Base-by-base conservation (phyloP, 306 rosid species). In the Begonia loranthoides region DNA sequence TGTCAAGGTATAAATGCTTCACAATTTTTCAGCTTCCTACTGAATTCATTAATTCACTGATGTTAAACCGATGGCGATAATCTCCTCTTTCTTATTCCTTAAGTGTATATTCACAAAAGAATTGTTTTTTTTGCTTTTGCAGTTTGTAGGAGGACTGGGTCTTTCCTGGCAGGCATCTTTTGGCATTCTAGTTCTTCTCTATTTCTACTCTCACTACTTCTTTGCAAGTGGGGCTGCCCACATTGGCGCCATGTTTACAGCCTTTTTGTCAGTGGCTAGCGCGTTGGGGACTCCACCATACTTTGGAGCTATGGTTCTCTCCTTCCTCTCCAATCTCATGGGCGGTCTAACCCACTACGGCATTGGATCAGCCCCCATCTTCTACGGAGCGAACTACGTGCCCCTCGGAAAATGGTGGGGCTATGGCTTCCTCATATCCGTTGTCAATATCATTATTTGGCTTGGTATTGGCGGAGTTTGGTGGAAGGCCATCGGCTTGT, bases 221-320 rank as follows among this genome's bases (percentile, higher is more conserved):
- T 92, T 92, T 61, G 99, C 99, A 14, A 92, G 99, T 64, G 99
- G 96, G 57, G 99, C 99, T 41, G 99, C 99, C 65, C 99, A 92
- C 62, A 92, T 92, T 9, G 99, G 99, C 17, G 99, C 99, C 41
- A 92, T 92, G 99, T 92, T 92, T 57, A 92, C 99, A 17, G 99
- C 99, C 53, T 92, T 92, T 70, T 69, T 92, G 71, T 86, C 96
- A 2, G 99, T 92, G n/a, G 80, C 99, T n/a, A 78, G 87, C 50
- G 99, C 99, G 41, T 76, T 92, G 21, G 99, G 99, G 46, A 92
- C 99, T 57, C 99, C 99, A 1, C 95, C 99, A 12, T 82, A 13
- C 68, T 70, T 92, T 1, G 99, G 74, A 58, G 99, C 99, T 45
- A 76, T 86, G 66, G 99, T 92, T 33, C 72, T 92, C 56, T 63